Base-by-base conservation (phyloP, 257 asterid species). In the Solanum dulcamara region DNA sequence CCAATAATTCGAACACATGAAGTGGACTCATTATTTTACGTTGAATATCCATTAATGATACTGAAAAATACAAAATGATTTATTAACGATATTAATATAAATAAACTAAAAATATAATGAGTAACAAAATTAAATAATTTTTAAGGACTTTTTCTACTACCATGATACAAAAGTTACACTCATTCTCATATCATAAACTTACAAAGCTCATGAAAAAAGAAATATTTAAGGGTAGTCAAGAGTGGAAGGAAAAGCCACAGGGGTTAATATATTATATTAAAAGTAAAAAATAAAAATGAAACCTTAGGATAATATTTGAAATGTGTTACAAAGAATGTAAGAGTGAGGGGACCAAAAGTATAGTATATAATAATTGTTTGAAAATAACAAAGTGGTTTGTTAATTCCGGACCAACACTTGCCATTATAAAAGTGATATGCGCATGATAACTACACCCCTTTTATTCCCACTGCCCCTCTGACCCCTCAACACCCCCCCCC, bases 351-450 rank as follows among this genome's bases (percentile, higher is more conserved):
- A 66, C 80, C 85, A 46, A 28, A 30, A 38, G 5, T 20, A 35
- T 70, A 35, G 28, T 20, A 70, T 35, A 35, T 64, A 64, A 64
- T 28, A 64, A 64, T 35, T 62, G 74, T 77, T 85, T 79, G 88
- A 85, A 89, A 85, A 85, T 15, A 86, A 87, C 67, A 66, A 83
- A 64, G 81, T 83, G 81, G 97, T 91, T 93, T 90, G 95, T 91
- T 89, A 92, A 93, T 91, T 91, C 93, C 93, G 80, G 94, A 93
- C 94, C 92, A 89, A 86, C 86, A 84, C 66, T 70, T 28, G 18
- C 70, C 62, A 74, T 48, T 42, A 81, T 79, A 84, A 89, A 86
- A 67, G 70, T 18, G 11, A 86, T 77, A 86, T 83, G 90, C 93
- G 91, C 96, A 89, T 90, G 92, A 89, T 84, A 67, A 37, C 80